Base-by-base conservation (phyloP, 805 yeast genomes). In the Ogataea ramenticola region DNA sequence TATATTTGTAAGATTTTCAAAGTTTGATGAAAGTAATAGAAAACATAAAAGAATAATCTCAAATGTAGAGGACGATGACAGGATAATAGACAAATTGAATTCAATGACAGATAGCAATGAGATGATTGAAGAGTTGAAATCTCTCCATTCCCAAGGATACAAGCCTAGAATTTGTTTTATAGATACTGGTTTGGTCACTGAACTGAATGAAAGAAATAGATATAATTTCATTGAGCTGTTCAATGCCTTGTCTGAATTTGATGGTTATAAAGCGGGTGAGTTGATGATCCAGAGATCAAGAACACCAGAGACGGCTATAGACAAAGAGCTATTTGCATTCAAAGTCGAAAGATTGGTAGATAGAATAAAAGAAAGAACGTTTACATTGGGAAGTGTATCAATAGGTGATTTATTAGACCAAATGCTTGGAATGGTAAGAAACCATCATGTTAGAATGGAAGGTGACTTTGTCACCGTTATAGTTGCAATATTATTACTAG, bases 371-470 rank as follows among this genome's bases (percentile, higher is more conserved):
- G 77, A 83, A 57, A 71, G 96, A 44, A 93, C 99, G 0, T 93
- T 93, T 58, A 86, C 97, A 1, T 68, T 93, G 42, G 98, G 98
- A 0, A 85, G 88, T 39, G 82, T 93, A 14, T 85, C 91, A 32
- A 86, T 93, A 49, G 97, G 98, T 4, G 97, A 90, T 55, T 68
- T 93, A 45, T 69, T 93, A 45, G 93, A 88, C 52, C 84, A 80
- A 56, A 90, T 91, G 72, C 71, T 93, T 46, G 71, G 81, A 3
- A 89, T 93, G 97, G 98, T 93, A 17, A 71, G 98, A 48, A 68
- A 71, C 11, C 99, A 93, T 62, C 99, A 93, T 62, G 99, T 93
- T 20, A 74, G 96, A 57, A 86, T 93, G 96, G 99, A 93, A 58
- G 95, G 96, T 7, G 99, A 93, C 62, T 93, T 93, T 58, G 81